Percentiles rank a stretch among this genome's conserved stretches.
phyloP scores from a whole-genome alignment of 208 protist species.

The Crithidia expoeki region DNA sequence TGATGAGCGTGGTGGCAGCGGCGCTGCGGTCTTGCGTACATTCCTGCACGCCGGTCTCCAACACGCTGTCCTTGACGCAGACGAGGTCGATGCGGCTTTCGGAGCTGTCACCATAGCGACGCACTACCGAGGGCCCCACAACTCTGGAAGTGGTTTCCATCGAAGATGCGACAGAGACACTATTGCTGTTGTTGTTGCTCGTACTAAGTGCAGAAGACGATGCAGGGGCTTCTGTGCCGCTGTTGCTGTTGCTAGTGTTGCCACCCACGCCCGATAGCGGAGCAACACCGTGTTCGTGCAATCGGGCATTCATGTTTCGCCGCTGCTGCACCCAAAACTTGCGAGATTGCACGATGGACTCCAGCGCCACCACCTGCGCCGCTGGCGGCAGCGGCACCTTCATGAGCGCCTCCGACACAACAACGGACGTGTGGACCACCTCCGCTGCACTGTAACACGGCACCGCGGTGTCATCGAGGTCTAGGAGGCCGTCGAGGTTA shows the following conservation, averaged over 20 bases:
- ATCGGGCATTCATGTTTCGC: constrained; percentile 11
- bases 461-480: constrained; percentile 57
- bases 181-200: background rate
- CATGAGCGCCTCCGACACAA: constrained; percentile 68
- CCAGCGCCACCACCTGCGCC: constrained; percentile 56
- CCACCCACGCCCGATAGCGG: background rate
- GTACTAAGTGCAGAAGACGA: too few relatives aligned
- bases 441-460: constrained; percentile 86
- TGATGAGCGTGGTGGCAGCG: constrained; percentile 27
- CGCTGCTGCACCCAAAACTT: constrained; percentile 42
- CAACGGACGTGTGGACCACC: constrained; percentile 45
- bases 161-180: background rate
- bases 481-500: constrained; percentile 74
- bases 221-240: background rate
- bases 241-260: background rate
- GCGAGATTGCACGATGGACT: constrained; percentile 66
- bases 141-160: background rate
- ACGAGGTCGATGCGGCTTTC: constrained; percentile 71
- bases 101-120: constrained; percentile 46
- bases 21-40: constrained; percentile 59
- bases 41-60: constrained; percentile 44
- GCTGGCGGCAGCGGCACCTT: constrained; percentile 54
- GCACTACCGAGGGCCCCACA: constrained; percentile 21
- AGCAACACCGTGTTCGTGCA: constrained; percentile 20
- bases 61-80: constrained; percentile 47